Conservation (phyloP, 163 green algal genomes). For the Chlamydomonas reinhardtii region DNA sequence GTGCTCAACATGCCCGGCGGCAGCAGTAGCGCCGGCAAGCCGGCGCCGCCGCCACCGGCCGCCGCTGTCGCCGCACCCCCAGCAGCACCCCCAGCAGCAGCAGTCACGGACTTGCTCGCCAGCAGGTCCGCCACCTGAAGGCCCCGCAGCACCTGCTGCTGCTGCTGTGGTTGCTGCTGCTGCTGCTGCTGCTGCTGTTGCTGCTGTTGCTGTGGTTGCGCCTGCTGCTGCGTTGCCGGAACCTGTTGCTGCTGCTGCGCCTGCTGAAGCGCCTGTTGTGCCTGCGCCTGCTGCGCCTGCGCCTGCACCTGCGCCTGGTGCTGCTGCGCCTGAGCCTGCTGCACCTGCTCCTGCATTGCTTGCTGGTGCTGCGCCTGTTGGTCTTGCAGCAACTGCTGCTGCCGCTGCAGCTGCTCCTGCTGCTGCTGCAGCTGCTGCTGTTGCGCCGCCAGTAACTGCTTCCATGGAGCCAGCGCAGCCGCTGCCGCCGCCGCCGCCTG, state of each 20-base stretch:
- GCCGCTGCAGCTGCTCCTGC: conserved; percentile 31
- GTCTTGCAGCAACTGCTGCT: conserved; percentile 5
- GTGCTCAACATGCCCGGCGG: too few relatives aligned
- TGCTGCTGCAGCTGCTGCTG: conserved; percentile 32
- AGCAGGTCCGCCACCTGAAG: too few relatives aligned
- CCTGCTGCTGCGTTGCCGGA: not conserved
- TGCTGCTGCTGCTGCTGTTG: not conserved
- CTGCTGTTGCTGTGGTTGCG: not conserved
- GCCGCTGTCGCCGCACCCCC: too few relatives aligned
- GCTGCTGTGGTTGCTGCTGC: not conserved
- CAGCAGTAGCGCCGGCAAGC: too few relatives aligned
- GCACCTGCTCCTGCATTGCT: not conserved
- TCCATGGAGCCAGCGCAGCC: not conserved
- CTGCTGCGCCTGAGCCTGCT: not conserved
- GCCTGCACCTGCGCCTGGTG: not conserved
- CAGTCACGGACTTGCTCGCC: too few relatives aligned
- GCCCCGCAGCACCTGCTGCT: not conserved
- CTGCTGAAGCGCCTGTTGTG: not conserved
- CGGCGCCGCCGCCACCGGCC: too few relatives aligned
- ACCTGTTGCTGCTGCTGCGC: not conserved
- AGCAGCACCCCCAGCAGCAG: too few relatives aligned
- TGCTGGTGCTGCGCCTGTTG: not conserved
- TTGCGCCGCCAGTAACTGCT: conserved; percentile 4
- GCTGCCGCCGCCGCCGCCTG: not conserved
- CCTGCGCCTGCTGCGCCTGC: not conserved